phyloP scores from a whole-genome alignment of 1,284 basidiomycete species.

The Trichosporon ovoides region DNA sequence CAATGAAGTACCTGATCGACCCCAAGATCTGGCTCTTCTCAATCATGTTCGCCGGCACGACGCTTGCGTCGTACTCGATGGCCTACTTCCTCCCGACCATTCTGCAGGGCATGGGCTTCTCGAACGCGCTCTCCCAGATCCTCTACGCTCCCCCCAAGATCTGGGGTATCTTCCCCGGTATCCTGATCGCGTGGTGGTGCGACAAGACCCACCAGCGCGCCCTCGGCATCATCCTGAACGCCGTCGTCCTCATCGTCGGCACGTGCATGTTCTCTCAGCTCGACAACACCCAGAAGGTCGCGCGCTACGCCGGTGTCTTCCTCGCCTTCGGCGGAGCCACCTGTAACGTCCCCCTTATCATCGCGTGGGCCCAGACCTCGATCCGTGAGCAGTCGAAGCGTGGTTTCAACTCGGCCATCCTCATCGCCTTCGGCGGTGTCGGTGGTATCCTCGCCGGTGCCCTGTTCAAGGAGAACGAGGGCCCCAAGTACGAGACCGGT shows the following conservation, averaged over 20 bases:
- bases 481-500: conserved; percentile 13
- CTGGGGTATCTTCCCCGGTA: conserved; percentile 41
- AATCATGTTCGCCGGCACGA: conserved; percentile 41
- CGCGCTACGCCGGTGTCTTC: conserved; percentile 37
- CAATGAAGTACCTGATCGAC: conserved; percentile 44
- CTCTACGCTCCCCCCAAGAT: conserved; percentile 49
- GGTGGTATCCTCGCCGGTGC: conserved; percentile 47
- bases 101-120: conserved; percentile 46
- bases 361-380: conserved; percentile 46
- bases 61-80: conserved; percentile 20
- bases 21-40: conserved; percentile 50
- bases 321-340: conserved; percentile 41
- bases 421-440: conserved; percentile 47
- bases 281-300: neutral
- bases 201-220: conserved; percentile 33
- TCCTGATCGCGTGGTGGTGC: conserved; percentile 37
- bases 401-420: conserved; percentile 42
- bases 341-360: conserved; percentile 34
- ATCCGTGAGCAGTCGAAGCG: conserved; percentile 47
- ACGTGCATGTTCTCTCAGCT: conserved; percentile 9
- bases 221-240: conserved; percentile 5
- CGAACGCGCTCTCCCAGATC: conserved; percentile 31
- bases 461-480: conserved; percentile 14
- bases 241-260: conserved; percentile 7
- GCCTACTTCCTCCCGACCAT: conserved; percentile 49